A percentile compares a stretch with the other conserved stretches of the same genome.
phyloP scores from a whole-genome alignment of 495 filamentous ascomycete species.

The Hypoxylon fragiforme region DNA sequence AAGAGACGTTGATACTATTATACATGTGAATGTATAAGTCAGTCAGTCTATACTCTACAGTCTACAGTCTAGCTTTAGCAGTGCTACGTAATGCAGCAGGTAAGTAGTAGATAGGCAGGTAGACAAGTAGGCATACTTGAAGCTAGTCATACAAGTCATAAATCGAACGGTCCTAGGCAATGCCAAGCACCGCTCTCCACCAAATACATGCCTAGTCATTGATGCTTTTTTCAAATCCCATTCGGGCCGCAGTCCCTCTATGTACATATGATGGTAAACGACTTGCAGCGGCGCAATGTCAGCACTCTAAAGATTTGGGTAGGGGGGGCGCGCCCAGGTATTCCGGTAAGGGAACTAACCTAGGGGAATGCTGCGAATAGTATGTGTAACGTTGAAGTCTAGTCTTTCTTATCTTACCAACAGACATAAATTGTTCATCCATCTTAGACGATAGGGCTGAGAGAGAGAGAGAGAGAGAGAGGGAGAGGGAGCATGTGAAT shows the following conservation, averaged over 20 bases:
- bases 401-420: neutral
- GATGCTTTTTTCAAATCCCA: neutral
- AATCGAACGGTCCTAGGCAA: too few relatives aligned
- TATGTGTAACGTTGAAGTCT: neutral
- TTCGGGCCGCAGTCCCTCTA: conserved; percentile 11
- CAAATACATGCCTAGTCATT: conserved; percentile 9
- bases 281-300: conserved; percentile 9
- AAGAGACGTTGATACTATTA: too few relatives aligned
- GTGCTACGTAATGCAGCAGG: neutral
- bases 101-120: too few relatives aligned
- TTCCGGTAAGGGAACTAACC: neutral
- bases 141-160: too few relatives aligned
- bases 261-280: neutral
- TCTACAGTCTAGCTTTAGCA: too few relatives aligned
- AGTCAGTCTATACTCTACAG: too few relatives aligned
- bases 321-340: too few relatives aligned
- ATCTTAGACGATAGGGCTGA: conserved; percentile 29
- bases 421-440: too few relatives aligned
- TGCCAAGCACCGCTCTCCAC: conserved; percentile 20
- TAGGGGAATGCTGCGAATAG: neutral
- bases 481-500: too few relatives aligned
- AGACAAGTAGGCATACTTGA: too few relatives aligned
- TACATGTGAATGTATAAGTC: too few relatives aligned
- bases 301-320: conserved; percentile 27
- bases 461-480: too few relatives aligned